Conservation (phyloP, 2,329 filamentous ascomycete genomes). For the Microsporum ferrugineum region DNA sequence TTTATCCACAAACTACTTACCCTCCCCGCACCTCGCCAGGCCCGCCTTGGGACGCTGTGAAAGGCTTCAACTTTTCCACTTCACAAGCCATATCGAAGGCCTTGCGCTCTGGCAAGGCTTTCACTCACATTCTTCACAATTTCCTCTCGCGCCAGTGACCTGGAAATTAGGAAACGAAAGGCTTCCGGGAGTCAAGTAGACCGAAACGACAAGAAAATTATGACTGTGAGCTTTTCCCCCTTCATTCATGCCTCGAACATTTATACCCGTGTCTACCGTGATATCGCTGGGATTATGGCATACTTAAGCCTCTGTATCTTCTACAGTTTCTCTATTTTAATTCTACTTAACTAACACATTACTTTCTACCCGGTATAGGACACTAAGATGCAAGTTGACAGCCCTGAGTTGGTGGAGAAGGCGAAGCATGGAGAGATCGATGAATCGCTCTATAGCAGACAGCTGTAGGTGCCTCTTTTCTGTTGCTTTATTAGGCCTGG, state of each 20-base stretch:
- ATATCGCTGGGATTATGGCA: neutral
- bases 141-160: conserved; percentile 22
- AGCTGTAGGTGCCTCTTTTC: conserved; percentile 36
- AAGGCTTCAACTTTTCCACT: neutral
- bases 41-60: neutral
- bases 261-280: neutral
- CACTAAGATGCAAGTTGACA: conserved; percentile 52
- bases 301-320: conserved; percentile 3
- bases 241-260: neutral
- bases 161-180: conserved; percentile 15
- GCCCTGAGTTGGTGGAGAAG: conserved; percentile 46
- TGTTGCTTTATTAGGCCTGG: neutral
- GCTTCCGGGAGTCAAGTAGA: conserved; percentile 24
- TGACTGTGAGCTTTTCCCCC: conserved; percentile 33
- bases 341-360: conserved; percentile 9
- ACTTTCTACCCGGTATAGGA: conserved; percentile 28
- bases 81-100: conserved; percentile 23
- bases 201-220: conserved; percentile 42
- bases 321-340: neutral
- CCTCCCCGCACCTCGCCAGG: conserved; percentile 15
- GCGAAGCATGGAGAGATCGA: conserved; percentile 56
- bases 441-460: conserved; percentile 55
- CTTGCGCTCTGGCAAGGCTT: conserved; percentile 34
- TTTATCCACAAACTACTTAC: conserved; percentile 8
- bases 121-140: conserved; percentile 25